These are phyloP conservation scores for Ophiostoma piceae DNA, from an alignment of 2,329 filamentous ascomycete species.

Conservation along the genomic window DNA sequence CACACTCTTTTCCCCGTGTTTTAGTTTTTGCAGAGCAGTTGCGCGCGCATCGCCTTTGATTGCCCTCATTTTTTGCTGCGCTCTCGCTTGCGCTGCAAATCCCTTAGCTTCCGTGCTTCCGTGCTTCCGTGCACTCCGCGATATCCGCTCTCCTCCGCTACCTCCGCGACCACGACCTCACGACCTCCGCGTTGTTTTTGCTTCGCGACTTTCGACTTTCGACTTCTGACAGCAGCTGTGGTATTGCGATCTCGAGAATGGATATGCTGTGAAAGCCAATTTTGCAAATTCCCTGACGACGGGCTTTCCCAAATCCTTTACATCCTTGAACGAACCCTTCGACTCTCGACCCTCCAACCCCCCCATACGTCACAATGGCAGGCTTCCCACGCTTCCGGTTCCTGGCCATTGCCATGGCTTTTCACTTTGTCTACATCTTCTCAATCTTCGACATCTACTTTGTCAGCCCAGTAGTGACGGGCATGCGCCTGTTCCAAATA, in stretches of 20 bases:
- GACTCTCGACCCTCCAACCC: not conserved
- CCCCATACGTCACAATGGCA: conserved; percentile 42
- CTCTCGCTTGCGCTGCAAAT: not conserved
- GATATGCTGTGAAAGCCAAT: not conserved
- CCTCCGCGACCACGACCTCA: not conserved
- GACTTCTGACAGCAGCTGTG: not conserved
- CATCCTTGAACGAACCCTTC: not conserved
- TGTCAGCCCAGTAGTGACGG: conserved; percentile 91
- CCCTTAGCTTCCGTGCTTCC: not conserved
- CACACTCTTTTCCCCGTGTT: not conserved
- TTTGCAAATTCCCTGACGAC: not conserved
- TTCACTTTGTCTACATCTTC: conserved; percentile 88
- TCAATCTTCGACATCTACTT: conserved; percentile 99
- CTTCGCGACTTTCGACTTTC: not conserved
- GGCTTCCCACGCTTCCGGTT: conserved; percentile 67
- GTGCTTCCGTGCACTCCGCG: not conserved
- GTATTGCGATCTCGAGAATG: not conserved
- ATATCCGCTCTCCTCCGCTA: not conserved
- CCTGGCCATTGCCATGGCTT: conserved; percentile 79
- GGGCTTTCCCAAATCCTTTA: conserved; percentile 2
- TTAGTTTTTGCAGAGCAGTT: not conserved
- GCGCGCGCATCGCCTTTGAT: not conserved
- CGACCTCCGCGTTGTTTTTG: not conserved
- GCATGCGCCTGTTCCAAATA: conserved; percentile 78
- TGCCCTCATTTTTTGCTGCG: not conserved